A percentile compares a stretch with the other conserved stretches of the same genome.
Conservation (phyloP, 345 rosid species). For the Melaleuca quinquenervia region DNA sequence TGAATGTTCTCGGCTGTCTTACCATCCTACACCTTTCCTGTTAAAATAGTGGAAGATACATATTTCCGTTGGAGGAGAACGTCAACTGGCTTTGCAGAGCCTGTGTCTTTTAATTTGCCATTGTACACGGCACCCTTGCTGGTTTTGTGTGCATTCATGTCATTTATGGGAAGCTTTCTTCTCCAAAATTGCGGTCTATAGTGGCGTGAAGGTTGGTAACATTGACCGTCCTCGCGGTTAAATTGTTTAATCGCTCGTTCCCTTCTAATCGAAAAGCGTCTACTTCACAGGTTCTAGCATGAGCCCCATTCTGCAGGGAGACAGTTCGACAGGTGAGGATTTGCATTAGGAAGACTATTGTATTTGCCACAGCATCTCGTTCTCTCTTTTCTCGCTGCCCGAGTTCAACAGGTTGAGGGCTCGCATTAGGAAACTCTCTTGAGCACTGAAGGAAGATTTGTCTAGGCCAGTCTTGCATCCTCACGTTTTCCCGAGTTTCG, state of each 20-base stretch:
- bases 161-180: neutral
- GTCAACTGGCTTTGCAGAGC: neutral
- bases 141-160: neutral
- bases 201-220: neutral
- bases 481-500: slow-evolving; percentile 90
- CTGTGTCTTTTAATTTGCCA: neutral
- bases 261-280: slow-evolving; percentile 38
- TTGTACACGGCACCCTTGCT: neutral
- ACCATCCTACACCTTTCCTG: neutral
- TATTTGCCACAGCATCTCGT: neutral
- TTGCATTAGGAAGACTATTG: slow-evolving; percentile 17
- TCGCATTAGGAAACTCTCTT: slow-evolving; percentile 47
- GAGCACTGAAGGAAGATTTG: slow-evolving; percentile 89
- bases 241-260: neutral
- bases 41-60: neutral
- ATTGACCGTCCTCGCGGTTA: neutral
- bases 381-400: neutral
- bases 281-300: slow-evolving; percentile 88
- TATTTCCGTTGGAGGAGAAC: neutral
- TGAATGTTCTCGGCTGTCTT: neutral
- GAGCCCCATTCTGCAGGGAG: slow-evolving; percentile 96
- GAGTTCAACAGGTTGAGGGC: neutral
- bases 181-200: neutral
- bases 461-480: slow-evolving; percentile 91
- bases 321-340: slow-evolving; percentile 59